Percentiles rank a stretch among this genome's conserved stretches.
Evolutionary conservation across 1,284 basidiomycete species (phyloP).

Genomic region (Trichosporon asahii): DNA sequence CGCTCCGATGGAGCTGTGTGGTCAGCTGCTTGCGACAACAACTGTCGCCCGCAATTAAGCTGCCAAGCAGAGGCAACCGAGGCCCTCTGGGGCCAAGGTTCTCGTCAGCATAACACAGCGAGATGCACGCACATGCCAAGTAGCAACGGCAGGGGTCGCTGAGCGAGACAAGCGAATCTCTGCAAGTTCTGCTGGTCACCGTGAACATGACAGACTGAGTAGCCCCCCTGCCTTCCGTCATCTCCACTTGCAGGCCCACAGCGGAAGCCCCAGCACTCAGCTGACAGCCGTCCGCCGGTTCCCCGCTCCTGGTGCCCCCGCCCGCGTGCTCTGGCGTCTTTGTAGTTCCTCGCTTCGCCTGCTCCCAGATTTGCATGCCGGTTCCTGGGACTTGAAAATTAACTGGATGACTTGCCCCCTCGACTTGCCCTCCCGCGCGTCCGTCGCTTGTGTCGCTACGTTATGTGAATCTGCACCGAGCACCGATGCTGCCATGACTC

Average conservation of each 20-base stretch:
- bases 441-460: background rate
- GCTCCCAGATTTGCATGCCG: background rate
- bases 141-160: background rate
- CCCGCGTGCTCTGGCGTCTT: background rate
- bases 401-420: background rate
- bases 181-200: background rate
- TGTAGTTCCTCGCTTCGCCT: background rate
- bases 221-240: background rate
- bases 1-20: conserved; percentile 1
- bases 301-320: background rate
- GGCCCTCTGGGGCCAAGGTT: background rate
- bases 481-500: background rate
- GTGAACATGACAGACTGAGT: background rate
- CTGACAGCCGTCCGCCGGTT: background rate
- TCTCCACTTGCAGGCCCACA: background rate
- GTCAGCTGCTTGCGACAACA: background rate
- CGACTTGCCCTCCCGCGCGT: background rate
- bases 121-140: conserved; percentile 1
- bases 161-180: background rate
- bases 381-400: background rate
- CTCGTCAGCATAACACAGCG: background rate
- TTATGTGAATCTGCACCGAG: background rate
- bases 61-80: background rate
- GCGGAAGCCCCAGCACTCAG: background rate
- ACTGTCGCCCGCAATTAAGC: background rate